Evolutionary conservation across 495 filamentous ascomycete species (phyloP).

Genomic region (Cryomyces antarcticus): DNA sequence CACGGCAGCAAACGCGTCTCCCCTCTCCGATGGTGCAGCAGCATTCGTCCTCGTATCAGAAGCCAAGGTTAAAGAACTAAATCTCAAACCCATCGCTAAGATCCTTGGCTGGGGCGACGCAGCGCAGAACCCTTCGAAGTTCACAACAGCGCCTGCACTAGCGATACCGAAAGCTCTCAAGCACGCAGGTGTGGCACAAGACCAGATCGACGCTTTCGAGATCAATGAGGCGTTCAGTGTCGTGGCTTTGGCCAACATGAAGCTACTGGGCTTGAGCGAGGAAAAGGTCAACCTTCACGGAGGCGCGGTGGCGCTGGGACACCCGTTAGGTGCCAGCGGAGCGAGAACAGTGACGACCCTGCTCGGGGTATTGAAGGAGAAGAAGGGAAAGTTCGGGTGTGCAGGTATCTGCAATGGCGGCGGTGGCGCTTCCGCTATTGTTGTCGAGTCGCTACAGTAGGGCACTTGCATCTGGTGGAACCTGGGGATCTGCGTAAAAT

Average conservation of each 20-base stretch:
- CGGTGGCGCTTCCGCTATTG: conserved; percentile 77
- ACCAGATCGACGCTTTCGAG: conserved; percentile 78
- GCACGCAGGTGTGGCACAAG: conserved; percentile 61
- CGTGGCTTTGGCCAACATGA: conserved; percentile 87
- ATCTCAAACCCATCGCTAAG: conserved; percentile 77
- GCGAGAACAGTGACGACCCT: conserved; percentile 86
- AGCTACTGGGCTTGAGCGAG: conserved; percentile 55
- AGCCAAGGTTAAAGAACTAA: conserved; percentile 68
- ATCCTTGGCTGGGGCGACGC: conserved; percentile 95
- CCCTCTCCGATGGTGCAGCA: conserved; percentile 81
- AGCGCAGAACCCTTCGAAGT: conserved; percentile 71
- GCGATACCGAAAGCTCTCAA: conserved; percentile 92
- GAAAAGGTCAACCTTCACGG: conserved; percentile 92
- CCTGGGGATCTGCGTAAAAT: no score
- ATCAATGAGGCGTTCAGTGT: conserved; percentile 99
- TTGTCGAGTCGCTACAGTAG: no score
- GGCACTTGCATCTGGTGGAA: no score
- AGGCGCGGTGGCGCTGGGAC: conserved; percentile 86
- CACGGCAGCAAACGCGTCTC: conserved; percentile 93
- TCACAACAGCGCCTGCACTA: conserved; percentile 86
- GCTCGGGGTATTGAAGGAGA: conserved; percentile 69
- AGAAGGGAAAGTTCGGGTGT: conserved; percentile 79
- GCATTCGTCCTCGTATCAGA: conserved; percentile 84
- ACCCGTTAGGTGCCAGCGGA: conserved; percentile 83
- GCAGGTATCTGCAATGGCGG: conserved; percentile 97